Conservation (phyloP, 306 rosid species). For the Geum urbanum region DNA sequence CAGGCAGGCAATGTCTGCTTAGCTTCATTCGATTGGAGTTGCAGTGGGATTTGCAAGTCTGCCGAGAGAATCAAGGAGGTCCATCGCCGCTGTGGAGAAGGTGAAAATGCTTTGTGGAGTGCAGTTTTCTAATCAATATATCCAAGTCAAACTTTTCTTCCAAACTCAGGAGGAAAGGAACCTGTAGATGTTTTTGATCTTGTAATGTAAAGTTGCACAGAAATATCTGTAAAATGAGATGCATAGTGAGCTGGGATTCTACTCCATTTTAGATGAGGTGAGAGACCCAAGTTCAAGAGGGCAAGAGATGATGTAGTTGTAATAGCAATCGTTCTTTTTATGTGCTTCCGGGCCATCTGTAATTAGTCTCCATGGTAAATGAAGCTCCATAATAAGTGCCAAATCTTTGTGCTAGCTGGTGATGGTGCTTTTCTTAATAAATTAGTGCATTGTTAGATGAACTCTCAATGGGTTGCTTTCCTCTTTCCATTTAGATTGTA, state of each 20-base stretch:
- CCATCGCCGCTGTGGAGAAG: constrained; percentile 58
- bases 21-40: constrained; percentile 59
- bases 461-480: constrained; percentile 5
- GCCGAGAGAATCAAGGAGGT: constrained; percentile 61
- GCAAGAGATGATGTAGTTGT: constrained; percentile 8
- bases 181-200: constrained; percentile 14
- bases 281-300: constrained; percentile 26
- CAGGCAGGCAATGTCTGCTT: constrained; percentile 57
- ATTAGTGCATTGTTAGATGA: constrained; percentile 13
- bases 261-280: constrained; percentile 40
- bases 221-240: constrained; percentile 25
- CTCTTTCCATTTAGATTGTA: constrained; percentile 5
- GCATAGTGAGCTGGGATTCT: constrained; percentile 25
- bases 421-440: constrained; percentile 8
- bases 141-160: constrained; percentile 15
- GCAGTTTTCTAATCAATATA: constrained; percentile 34
- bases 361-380: constrained; percentile 20
- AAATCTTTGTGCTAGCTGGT: constrained; percentile 7
- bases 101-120: constrained; percentile 47
- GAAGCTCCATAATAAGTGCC: constrained; percentile 27
- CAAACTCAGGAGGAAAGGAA: constrained; percentile 29
- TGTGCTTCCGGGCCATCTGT: constrained; percentile 23
- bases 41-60: constrained; percentile 62
- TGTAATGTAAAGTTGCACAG: constrained; percentile 11
- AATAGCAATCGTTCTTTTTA: constrained; percentile 25